Base-by-base conservation (phyloP, 257 asterid species). In the Dorcoceras hygrometricum region DNA sequence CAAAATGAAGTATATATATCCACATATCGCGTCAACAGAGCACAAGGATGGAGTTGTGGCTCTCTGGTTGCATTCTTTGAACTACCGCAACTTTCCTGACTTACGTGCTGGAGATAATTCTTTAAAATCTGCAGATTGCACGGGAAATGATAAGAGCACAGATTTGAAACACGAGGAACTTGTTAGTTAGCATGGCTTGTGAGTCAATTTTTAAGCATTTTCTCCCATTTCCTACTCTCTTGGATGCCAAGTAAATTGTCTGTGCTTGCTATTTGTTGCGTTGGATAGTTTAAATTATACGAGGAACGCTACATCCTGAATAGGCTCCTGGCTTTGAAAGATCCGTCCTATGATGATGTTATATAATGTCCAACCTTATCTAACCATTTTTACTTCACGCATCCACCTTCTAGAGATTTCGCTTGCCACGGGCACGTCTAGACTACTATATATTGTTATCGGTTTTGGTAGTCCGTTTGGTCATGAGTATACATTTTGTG, bases 21-120 rank as follows among this genome's bases (percentile, higher is more conserved):
- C 95, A 34, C 96, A 90, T 66, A 78, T 94, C 73, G 95, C 91
- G 20, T 79, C 88, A 0, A 70, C 90, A 7, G 99, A 90, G 77
- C 87, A 87, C 48, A 88, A 80, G 75, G 95, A 88, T 51, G 97
- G 96, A 67, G 86, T 63, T 32, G 78, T 85, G 62, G 97, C 84
- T 11, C 80, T 94, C 6, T 90, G 90, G 88, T 76, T 90, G 80
- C 96, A 93, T 77, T 93, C 96, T 58, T 76, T 93, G 36, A 90
- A 93, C 84, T 75, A 90, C 57, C 95, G 95, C 28, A 90, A 93
- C 76, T 88, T 83, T 68, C 86, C 96, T 6, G 97, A 93, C 84
- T 74, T 93, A 56, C 78, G 75, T 16, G 60, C 12, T 31, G 63
- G 46, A 5, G 67, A 68, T 36, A 61, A 32, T 59, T 58, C 57